Evolutionary conservation across 371 early-diverging fungal genomes (phyloP), one percentile per base, ranked within the genome.

Genomic region (Caulochytrium protostelioides): DNA sequence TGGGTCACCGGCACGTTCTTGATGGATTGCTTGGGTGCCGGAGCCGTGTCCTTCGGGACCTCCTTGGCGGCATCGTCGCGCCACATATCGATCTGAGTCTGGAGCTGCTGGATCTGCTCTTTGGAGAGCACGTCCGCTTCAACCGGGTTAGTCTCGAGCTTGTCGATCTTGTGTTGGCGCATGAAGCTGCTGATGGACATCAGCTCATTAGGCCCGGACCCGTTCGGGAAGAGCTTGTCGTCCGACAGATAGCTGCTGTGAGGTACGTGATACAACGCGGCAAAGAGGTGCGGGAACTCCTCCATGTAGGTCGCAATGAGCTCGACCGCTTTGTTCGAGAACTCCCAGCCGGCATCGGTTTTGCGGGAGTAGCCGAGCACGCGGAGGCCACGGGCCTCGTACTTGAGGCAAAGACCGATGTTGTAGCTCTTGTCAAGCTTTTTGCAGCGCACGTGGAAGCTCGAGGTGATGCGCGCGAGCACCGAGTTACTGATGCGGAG

Each of bases 391-490:
- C 76, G 74, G 18, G 62, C 64, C 27, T 90, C 90, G 46, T 85
- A 87, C 49, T 90, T 91, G 36, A 91, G 61, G 36, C 71, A 75
- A 31, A 94, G 54, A 0, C 91, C 94, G 14, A 87, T 42, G 37
- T 83, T 80, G 36, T 73, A 34, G 12, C 71, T 62, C 25, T 69
- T 64, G 10, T 64, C 60, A 23, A 33, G 32, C n/a, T 50, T 39
- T 21, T 54, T 65, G 16, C 71, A 64, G 16, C 52, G 39, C 9
- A 91, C 67, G 22, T 69, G 59, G 28, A 92, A 51, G 9, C 74
- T 65, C 0, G 91, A 81, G 0, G 87, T 77, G 17, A 91, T 46
- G 39, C 76, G 78, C 41, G 85, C 77, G 6, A 92, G 57, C 3
- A 65, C 54, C 30, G 81, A 38, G 6, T 67, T 28, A 2, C 65